Conservation (phyloP, 805 yeast genomes). For the Barnettozyma siamensis region DNA sequence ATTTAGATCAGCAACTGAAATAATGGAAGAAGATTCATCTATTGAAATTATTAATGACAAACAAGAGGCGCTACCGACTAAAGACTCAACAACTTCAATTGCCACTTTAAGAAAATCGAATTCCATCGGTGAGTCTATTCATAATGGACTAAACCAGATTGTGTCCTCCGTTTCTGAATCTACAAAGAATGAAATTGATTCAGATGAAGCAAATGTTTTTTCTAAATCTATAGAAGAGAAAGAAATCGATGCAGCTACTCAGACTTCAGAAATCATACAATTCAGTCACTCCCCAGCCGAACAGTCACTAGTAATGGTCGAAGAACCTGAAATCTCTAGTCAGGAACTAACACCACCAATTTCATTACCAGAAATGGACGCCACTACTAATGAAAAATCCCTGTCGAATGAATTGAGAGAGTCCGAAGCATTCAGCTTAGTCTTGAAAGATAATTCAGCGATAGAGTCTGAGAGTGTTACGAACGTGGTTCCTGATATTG, state of each 20-base stretch:
- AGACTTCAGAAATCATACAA: too few relatives aligned
- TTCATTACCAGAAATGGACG: constrained; percentile 4
- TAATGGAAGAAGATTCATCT: constrained; percentile 15
- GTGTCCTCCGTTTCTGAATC: constrained; percentile 11
- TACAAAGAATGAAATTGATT: too few relatives aligned
- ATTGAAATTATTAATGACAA: neutral
- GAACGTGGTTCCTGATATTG: neutral
- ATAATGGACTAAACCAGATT: constrained; percentile 12
- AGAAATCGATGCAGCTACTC: neutral
- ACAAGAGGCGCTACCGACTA: neutral
- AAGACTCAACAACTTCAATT: constrained; percentile 19
- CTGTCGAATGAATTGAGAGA: constrained; percentile 18
- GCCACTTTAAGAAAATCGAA: constrained; percentile 18
- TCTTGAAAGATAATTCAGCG: neutral
- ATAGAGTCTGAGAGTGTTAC: neutral
- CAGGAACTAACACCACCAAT: constrained; percentile 7
- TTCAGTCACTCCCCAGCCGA: too few relatives aligned
- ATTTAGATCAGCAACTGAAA: constrained; percentile 20
- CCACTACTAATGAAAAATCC: constrained; percentile 7
- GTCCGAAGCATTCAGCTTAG: constrained; percentile 10
- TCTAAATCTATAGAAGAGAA: neutral
- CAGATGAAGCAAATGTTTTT: too few relatives aligned
- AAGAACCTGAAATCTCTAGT: neutral
- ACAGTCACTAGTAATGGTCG: neutral
- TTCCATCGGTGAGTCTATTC: constrained; percentile 20